Conservation (phyloP, 768 basidiomycete species). For the Naematelia encephala region DNA sequence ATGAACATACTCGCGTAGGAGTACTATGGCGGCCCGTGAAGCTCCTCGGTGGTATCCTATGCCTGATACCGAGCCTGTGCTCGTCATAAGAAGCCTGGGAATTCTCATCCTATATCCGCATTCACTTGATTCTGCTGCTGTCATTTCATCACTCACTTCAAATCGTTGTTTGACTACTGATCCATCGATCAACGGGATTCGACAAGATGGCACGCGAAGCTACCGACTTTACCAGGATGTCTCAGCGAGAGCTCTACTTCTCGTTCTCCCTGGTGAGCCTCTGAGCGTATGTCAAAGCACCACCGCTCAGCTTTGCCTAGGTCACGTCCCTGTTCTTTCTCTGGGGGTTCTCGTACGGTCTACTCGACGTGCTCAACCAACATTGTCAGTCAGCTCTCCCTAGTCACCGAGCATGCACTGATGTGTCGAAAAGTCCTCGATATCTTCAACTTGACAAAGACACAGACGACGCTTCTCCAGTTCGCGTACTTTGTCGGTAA, state of each 20-base stretch:
- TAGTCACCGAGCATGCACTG: not conserved
- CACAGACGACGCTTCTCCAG: conserved; percentile 26
- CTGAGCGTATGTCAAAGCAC: not conserved
- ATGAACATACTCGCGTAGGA: no score
- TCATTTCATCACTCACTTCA: no score
- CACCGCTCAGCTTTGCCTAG: no score
- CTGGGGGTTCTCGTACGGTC: not conserved
- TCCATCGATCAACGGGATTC: not conserved
- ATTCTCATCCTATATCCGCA: no score
- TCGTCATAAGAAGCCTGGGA: not conserved
- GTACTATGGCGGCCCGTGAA: no score
- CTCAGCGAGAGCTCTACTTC: not conserved
- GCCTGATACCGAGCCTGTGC: not conserved
- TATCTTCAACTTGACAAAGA: not conserved
- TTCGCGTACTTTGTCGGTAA: conserved; percentile 28
- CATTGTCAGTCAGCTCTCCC: not conserved
- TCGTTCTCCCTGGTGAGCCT: not conserved
- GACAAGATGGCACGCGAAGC: not conserved
- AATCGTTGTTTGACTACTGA: not conserved
- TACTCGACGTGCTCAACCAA: not conserved
- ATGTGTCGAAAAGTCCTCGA: not conserved
- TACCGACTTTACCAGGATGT: not conserved
- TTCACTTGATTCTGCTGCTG: no score
- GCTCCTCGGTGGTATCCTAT: not conserved
- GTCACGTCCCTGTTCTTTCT: not conserved